Percentiles rank a stretch among this genome's conserved stretches.
These are phyloP conservation scores for Butyriboletus loyo DNA, from an alignment of 768 basidiomycete species.

Conservation along the genomic window DNA sequence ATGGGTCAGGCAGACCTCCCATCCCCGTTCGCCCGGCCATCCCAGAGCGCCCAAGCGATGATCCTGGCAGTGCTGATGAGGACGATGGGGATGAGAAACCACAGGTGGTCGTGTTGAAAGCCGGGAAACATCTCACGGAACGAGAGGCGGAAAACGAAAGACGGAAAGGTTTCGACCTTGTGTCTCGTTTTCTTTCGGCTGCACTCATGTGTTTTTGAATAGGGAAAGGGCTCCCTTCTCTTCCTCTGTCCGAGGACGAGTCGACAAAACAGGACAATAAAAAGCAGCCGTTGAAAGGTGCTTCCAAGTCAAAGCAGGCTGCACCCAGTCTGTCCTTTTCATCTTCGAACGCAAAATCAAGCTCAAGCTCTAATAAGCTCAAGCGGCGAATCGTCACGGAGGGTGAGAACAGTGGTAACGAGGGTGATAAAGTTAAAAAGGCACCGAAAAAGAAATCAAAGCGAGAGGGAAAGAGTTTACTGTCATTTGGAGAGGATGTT, in stretches of 20 bases:
- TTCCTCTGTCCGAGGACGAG: constrained; percentile 39
- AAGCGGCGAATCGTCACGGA: constrained; percentile 38
- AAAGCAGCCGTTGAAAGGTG: constrained; percentile 13
- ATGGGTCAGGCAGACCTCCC: constrained; percentile 67
- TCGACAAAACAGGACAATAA: constrained; percentile 29
- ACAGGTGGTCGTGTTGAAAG: constrained; percentile 83
- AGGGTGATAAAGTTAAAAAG: constrained; percentile 20
- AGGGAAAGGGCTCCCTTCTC: constrained; percentile 63
- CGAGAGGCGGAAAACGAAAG: constrained; percentile 75
- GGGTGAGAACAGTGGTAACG: constrained; percentile 28
- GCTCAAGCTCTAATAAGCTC: constrained; percentile 25
- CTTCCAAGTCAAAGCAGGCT: constrained; percentile 23
- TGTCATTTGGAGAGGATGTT: constrained; percentile 36
- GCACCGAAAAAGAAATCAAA: constrained; percentile 56
- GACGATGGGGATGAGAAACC: constrained; percentile 77
- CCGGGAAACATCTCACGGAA: constrained; percentile 82
- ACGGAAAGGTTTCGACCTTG: constrained; percentile 55
- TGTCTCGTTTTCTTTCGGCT: background rate
- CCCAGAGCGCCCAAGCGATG: constrained; percentile 61
- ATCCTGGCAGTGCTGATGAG: constrained; percentile 73
- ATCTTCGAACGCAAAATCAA: constrained; percentile 29
- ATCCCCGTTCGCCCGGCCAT: constrained; percentile 73
- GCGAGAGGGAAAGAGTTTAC: constrained; percentile 38
- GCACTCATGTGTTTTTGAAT: constrained; percentile 2
- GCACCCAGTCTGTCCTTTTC: constrained; percentile 38